These are phyloP conservation scores for Endoconidiophora polonica DNA, from an alignment of 2,329 filamentous ascomycete species.

Conservation along the genomic window DNA sequence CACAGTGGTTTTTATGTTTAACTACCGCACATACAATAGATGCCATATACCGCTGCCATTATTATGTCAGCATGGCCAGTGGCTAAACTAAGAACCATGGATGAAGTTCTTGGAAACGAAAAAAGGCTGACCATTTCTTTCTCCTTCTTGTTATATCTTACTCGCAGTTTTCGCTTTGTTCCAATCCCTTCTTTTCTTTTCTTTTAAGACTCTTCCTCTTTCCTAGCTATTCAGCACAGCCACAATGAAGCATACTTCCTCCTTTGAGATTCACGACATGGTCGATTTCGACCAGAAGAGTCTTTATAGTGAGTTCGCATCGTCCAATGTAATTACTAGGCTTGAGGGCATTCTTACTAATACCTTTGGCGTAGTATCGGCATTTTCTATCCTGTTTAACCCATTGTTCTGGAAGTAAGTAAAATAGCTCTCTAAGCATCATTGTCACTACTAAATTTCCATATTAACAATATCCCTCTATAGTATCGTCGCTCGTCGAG, in stretches of 20 bases:
- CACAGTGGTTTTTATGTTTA: too few species aligned
- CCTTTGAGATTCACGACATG: not conserved
- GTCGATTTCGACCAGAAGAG: slow-evolving; percentile 52
- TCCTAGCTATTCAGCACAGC: slow-evolving; percentile 10
- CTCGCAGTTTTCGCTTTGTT: not conserved
- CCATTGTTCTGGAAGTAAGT: slow-evolving; percentile 99
- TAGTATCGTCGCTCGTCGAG: slow-evolving; percentile 70
- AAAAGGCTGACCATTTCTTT: not conserved
- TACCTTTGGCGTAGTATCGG: slow-evolving; percentile 47
- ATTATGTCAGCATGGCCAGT: too few species aligned
- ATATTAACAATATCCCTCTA: slow-evolving; percentile 20
- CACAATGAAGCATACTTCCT: not conserved
- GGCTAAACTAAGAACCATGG: too few species aligned
- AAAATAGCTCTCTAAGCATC: not conserved
- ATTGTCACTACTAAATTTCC: not conserved
- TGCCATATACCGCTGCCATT: too few species aligned
- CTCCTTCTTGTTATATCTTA: not conserved
- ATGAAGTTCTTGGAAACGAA: not conserved
- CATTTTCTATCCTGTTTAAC: slow-evolving; percentile 75
- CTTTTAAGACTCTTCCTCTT: slow-evolving; percentile 1
- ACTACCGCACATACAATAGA: too few species aligned
- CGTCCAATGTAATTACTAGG: not conserved
- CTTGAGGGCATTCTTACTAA: not conserved
- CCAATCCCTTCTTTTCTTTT: slow-evolving; percentile 4
- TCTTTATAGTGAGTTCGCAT: slow-evolving; percentile 39